Base-by-base conservation (phyloP, 768 basidiomycete species). In the Kondoa subrosea region DNA sequence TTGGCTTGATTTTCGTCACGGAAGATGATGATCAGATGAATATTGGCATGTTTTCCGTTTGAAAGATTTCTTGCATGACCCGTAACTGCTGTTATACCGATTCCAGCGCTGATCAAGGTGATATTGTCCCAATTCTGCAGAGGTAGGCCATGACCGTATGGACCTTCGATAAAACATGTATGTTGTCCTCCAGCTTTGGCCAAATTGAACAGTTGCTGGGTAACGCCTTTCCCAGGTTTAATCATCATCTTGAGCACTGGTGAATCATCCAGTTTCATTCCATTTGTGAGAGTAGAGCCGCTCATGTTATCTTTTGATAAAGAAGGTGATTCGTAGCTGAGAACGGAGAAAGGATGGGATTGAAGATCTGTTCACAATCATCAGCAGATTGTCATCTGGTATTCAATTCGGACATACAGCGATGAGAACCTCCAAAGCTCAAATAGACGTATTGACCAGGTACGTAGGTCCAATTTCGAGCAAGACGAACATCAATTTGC, bases 101-200 rank as follows among this genome's bases (percentile, higher is more conserved):
- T 21, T 8, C 40, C 40, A 50, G 40, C 40, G 21, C 12, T 8
- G 21, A 50, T 21, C 40, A 50, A 50, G 21, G 40, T 50, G 40
- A 50, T 32, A 63, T 63, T 63, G 61, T 63, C 61, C 16, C 33
- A 63, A n/a, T 63, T 63, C 8, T 63, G 27, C n/a, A 63, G 30
- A 27, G 61, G 61, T 32, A 63, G 30, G 61, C n/a, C 16, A 31
- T 27, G 30, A 31, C 61, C 61, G 33, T 63, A 63, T 8, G 61
- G 61, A 12, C 61, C 61, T 63, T 63, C 61, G 3, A 63, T 32
- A 8, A 63, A 32, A 12, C 27, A 17, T 12, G n/a, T 27, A 32
- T 27, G 14, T 16, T 27, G n/a, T 16, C 14, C 27, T 2, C 30
- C 33, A 8, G 4, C 12, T 21, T 8, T 50, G 21, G 58, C 58